Base-by-base conservation (phyloP, 169 alveolate genomes). In the Theileria sp. region DNA sequence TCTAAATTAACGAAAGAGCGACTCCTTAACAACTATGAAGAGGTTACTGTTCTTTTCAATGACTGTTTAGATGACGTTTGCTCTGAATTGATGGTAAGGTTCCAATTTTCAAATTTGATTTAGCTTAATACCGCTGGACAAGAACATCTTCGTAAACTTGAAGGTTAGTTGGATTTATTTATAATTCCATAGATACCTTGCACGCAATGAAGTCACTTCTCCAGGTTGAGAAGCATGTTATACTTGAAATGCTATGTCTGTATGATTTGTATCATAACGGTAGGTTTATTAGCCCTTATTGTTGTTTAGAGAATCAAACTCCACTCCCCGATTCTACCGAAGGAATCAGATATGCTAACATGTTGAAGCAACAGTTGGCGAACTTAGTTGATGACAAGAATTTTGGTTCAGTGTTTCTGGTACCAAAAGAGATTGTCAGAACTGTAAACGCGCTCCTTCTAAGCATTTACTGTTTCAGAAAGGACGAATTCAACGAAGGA, bases 261-360 rank as follows among this genome's bases (percentile, higher is more conserved):
- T 19, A 56, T 50, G 72, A 30, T n/a, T 21, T 85, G 7, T 51
- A 17, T 54, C 32, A 38, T 12, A 23, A 58, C 10, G 25, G 70
- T 51, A 28, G 1, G 38, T 17, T 19, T 26, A 4, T 56, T 34
- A 9, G 0, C 26, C 23, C 34, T 44, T 23, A 25, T 26, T 25
- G 56, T 26, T 3, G 13, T 49, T 50, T 54, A 50, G 72, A 28
- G 3, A 34, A 32, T 12, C 60, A 19, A 2, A 36, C 25, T 5
- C 54, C 77, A 7, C 78, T 85, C 9, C 91, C 91, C 34, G 69
- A 77, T 80, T 85, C 84, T 25, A 78, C 75, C 5, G 91, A 85
- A 80, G 90, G 85, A 19, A 64, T 87, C n/a, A 61, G 93, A 68
- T 91, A 80, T 62, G 89, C 92, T 9, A 88, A 87, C 69, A 81